Evolutionary conservation across 768 basidiomycete species (phyloP).

Genomic region (Kockovaella imperatae): DNA sequence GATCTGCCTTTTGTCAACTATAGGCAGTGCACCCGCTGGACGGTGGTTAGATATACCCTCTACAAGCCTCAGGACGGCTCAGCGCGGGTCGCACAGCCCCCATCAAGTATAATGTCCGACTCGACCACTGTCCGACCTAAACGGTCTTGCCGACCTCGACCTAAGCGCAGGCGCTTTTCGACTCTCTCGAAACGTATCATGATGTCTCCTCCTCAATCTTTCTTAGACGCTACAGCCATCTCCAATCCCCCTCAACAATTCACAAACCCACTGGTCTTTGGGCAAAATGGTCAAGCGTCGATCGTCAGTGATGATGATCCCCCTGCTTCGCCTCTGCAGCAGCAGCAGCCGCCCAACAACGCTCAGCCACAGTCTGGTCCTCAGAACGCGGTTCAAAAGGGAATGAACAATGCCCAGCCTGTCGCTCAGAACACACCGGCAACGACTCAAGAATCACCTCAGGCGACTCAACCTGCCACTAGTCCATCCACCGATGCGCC

Average conservation of each 20-base stretch:
- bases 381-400: background rate
- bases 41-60: too few relatives aligned
- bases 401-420: background rate
- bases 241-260: conserved; percentile 2
- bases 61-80: too few relatives aligned
- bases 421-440: background rate
- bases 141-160: too few relatives aligned
- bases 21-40: too few relatives aligned
- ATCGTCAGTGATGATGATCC: background rate
- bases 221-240: conserved; percentile 20
- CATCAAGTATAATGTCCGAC: too few relatives aligned
- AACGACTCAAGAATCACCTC: background rate
- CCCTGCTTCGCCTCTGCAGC: background rate
- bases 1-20: too few relatives aligned
- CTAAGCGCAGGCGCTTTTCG: too few relatives aligned
- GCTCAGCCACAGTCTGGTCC: too few relatives aligned
- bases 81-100: too few relatives aligned
- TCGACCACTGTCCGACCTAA: too few relatives aligned
- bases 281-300: conserved; percentile 20
- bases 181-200: too few relatives aligned
- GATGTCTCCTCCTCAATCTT: conserved; percentile 31
- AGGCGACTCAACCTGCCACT: background rate
- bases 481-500: conserved; percentile 1
- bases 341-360: too few relatives aligned
- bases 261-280: conserved; percentile 18